Evolutionary conservation across 352 stramenopile genomes (phyloP).

Genomic region (Phytophthora hibernalis): DNA sequence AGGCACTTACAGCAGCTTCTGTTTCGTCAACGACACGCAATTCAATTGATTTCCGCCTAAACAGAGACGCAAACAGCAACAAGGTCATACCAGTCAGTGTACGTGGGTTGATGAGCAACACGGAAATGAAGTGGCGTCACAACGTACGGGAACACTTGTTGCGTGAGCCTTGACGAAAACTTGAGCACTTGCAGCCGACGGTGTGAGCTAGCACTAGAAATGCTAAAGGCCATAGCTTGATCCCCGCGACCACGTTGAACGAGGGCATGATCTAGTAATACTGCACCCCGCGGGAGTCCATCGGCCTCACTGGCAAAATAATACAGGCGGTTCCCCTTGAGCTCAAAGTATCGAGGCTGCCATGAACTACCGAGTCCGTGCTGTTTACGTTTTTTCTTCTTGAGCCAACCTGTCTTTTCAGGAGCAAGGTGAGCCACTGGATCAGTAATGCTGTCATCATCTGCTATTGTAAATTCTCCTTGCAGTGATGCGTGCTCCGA

Average conservation of each 20-base stretch:
- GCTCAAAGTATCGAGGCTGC: constrained; percentile 83
- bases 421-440: constrained; percentile 35
- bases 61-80: constrained; percentile 3
- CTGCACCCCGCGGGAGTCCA: constrained; percentile 73
- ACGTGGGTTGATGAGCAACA: neutral
- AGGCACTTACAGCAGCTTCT: constrained; percentile 53
- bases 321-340: constrained; percentile 82
- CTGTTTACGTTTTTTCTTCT: constrained; percentile 84
- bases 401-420: constrained; percentile 80
- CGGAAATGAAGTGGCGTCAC: neutral
- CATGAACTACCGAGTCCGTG: constrained; percentile 72
- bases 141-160: constrained; percentile 66
- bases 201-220: constrained; percentile 66
- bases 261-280: constrained; percentile 74
- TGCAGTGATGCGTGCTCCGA: constrained; percentile 38
- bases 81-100: neutral
- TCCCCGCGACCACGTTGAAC: constrained; percentile 69
- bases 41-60: constrained; percentile 66
- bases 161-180: constrained; percentile 73
- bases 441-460: constrained; percentile 30
- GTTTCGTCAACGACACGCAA: constrained; percentile 69
- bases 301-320: constrained; percentile 82
- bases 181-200: constrained; percentile 74
- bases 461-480: constrained; percentile 27
- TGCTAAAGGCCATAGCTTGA: constrained; percentile 72